Conservation (phyloP, 805 yeast species). For the Lipomyces orientalis region DNA sequence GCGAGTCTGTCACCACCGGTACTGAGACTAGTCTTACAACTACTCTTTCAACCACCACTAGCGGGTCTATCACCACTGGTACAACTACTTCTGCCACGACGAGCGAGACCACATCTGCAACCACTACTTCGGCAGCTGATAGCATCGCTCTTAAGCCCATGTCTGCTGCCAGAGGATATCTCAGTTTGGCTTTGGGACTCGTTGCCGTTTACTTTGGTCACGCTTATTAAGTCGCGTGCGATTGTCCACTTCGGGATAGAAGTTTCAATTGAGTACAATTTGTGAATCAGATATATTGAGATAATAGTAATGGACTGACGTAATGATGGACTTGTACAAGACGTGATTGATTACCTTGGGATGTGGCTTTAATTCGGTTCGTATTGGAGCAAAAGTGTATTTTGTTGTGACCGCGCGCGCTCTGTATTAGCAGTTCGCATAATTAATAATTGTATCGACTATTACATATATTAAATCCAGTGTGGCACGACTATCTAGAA, state of each 20-base stretch:
- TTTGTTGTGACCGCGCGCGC: background rate
- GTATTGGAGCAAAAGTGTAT: background rate
- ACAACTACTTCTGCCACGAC: background rate
- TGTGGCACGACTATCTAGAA: background rate
- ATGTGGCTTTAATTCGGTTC: background rate
- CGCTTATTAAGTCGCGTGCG: background rate
- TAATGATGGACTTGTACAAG: background rate
- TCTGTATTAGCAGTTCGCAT: background rate
- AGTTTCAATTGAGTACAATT: background rate
- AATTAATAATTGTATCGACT: background rate
- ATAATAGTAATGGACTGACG: background rate
- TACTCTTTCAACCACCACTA: background rate
- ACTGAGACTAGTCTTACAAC: background rate
- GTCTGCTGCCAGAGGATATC: conserved; percentile 6
- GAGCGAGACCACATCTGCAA: background rate
- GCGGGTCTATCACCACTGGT: background rate
- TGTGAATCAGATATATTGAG: background rate
- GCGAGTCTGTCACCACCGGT: background rate
- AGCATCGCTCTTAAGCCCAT: conserved; percentile 5
- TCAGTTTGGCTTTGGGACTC: background rate
- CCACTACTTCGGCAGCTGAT: conserved; percentile 10
- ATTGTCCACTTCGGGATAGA: background rate
- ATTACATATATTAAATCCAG: background rate
- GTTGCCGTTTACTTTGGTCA: conserved; percentile 11
- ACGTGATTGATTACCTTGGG: background rate